Evolutionary conservation across 805 yeast genomes (phyloP), one percentile per base, ranked within the genome.

Genomic region (Ogataea nakhonphanomensis): DNA sequence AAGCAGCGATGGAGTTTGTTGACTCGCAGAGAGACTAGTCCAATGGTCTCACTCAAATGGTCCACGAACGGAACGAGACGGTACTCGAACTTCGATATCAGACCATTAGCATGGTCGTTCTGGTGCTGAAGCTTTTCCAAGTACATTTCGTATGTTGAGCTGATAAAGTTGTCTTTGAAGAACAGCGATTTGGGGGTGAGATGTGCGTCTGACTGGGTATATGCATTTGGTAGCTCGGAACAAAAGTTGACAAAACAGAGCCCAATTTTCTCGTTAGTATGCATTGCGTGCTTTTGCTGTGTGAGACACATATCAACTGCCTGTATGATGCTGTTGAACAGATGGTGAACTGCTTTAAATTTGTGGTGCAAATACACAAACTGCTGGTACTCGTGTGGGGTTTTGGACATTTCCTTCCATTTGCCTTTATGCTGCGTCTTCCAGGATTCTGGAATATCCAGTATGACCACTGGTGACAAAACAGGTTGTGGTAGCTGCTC

Each of bases 131-230:
- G 37, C 25, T 54, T 52, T n/a, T 56, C 57, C 12, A 28, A 15
- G 24, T 44, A 56, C 20, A 59, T 29, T 23, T 56, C 51, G 23
- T 59, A 56, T n/a, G 46, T 42, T 11, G 60, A 52, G 5, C 39
- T 38, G 25, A 59, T 51, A 36, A 53, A 57, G 4, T 53, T 49
- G 24, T 56, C 55, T 7, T 39, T 37, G 41, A 56, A 57, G 20
- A 44, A 38, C 4, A 42, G 37, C 2, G 59, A 43, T 9, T 26
- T 50, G 11, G 63, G 63, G 0, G 63, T 57, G 20, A 50, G 32
- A 24, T 39, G 41, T 8, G 35, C 8, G 5, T 37, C 43, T 8
- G 20, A 10, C 8, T 3, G 20, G 11, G 24, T 31, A 14, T 38
- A 23, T 5, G 13, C 25, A 3, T 21, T 22, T 2, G 55, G 54